A percentile compares a stretch with the other conserved stretches of the same genome.
Conservation (phyloP, 2,329 filamentous ascomycete species). For the Aspergillus flavus region DNA sequence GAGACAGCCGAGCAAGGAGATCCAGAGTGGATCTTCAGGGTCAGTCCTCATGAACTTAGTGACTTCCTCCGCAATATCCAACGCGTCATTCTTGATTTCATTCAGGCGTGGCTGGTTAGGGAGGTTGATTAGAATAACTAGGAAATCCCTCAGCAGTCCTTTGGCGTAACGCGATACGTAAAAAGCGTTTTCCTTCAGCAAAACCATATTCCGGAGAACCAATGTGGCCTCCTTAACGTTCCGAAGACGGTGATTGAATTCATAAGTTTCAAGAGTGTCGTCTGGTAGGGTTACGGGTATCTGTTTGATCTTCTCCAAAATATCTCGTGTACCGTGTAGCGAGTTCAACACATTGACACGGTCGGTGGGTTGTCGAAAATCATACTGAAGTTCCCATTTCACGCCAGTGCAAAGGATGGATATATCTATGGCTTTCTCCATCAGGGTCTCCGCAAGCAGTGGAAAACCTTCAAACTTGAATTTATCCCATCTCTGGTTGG, state of each 20-base stretch:
- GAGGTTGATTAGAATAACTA: constrained; percentile 79
- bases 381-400: constrained; percentile 77
- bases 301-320: constrained; percentile 70
- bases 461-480: constrained; percentile 93
- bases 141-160: constrained; percentile 71
- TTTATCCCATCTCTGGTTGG: constrained; percentile 90
- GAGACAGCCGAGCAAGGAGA: constrained; percentile 62
- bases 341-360: constrained; percentile 64
- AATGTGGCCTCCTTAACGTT: constrained; percentile 83
- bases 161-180: constrained; percentile 73
- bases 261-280: constrained; percentile 70
- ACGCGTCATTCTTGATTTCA: constrained; percentile 85
- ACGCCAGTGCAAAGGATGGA: constrained; percentile 79
- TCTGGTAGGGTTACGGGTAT: constrained; percentile 63
- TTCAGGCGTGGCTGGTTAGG: constrained; percentile 70
- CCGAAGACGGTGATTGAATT: constrained; percentile 70
- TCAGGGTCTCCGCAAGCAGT: constrained; percentile 81
- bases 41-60: constrained; percentile 77
- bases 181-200: constrained; percentile 82
- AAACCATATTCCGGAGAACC: constrained; percentile 94
- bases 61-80: constrained; percentile 89
- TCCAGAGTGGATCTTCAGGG: constrained; percentile 76
- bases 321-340: constrained; percentile 67
- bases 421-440: constrained; percentile 80
- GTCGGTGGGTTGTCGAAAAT: constrained; percentile 54